Evolutionary conservation across 805 yeast species (phyloP), one percentile per base, ranked within the genome.

Genomic region (Saturnispora halmiae): DNA sequence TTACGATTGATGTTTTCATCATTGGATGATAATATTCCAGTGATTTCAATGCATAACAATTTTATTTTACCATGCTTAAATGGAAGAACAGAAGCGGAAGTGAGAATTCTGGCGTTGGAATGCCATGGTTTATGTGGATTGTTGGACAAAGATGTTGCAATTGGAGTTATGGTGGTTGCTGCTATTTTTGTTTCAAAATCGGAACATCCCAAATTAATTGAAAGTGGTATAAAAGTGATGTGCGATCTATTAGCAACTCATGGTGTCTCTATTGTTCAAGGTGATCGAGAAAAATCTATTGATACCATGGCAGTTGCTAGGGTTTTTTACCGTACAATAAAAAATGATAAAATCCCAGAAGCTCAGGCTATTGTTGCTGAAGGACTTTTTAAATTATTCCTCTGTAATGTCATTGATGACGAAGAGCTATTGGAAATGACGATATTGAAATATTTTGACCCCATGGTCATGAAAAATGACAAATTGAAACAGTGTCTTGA

Each of bases 281-380:
- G 65, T 2, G 75, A 69, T 45, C 46, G 47, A 6, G 65, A 62
- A 9, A 76, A 70, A 19, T 73, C 75, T 44, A 82, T 78, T 18
- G 87, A 80, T 53, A 69, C 82, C 0, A 60, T 74, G 40, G 77
- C 82, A 0, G 63, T 82, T 42, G 84, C 83, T 45, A 75, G 79
- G 54, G 63, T 84, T 22, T 79, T 82, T 46, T 81, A 78, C 62
- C 74, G 77, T 54, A 72, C 80, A 1, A 63, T 83, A 49, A 72
- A 75, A 52, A 70, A 70, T 47, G 65, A 64, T 43, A 71, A 70
- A 4, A 64, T 73, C 49, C 83, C 83, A 1, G 72, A 70, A 21
- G 69, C 86, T 15, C 95, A 85, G 56, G 78, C 90, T 0, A 68
- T 77, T 1, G 82, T 90, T 8, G 95, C 90, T 0, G 94, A 85